Evolutionary conservation across 2,329 filamentous ascomycete species (phyloP), one percentile per base, ranked within the genome.

Genomic region (Neospermospora avenae): DNA sequence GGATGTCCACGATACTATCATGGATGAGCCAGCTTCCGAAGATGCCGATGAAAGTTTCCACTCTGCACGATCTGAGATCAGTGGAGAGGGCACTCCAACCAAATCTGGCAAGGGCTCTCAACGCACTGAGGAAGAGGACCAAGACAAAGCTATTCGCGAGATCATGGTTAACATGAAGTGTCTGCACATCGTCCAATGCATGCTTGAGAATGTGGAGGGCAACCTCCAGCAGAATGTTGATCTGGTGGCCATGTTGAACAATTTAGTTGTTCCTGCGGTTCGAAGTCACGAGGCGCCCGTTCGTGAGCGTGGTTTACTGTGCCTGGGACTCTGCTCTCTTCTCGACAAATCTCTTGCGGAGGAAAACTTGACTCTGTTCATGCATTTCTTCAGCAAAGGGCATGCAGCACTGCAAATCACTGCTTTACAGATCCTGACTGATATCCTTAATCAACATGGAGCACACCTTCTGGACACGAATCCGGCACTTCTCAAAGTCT

Each of bases 141-240:
- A 84, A 67, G 81, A 83, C 49, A 96, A 93, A 77, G 91, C 90
- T 1, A 85, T 97, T 66, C 87, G 85, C 66, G 92, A 97, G 76
- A 95, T 97, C 71, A 87, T 97, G 79, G 89, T 98, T 74, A 98
- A 98, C 78, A 93, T 97, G 85, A 98, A 98, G 77, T 98, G 95
- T 74, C 81, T 99, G 63, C 90, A 97, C 72, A 97, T 99, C 67
- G 93, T 96, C 25, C 91, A 97, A 74, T 98, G 92, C 79, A 96
- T 98, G 90, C 82, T 99, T 55, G 87, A 96, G 72, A 96, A 98
- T 71, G 91, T 99, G 10, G 83, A 90, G 56, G 91, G 91, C 62
- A 90, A 90, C 70, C 80, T 98, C 39, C 92, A 97, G 75, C 84
- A 93, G 67, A 96, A 96, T 72, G 87, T 89, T 59, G 89, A 96